Conservation (phyloP, 768 basidiomycete species). For the Lactarius sp. region DNA sequence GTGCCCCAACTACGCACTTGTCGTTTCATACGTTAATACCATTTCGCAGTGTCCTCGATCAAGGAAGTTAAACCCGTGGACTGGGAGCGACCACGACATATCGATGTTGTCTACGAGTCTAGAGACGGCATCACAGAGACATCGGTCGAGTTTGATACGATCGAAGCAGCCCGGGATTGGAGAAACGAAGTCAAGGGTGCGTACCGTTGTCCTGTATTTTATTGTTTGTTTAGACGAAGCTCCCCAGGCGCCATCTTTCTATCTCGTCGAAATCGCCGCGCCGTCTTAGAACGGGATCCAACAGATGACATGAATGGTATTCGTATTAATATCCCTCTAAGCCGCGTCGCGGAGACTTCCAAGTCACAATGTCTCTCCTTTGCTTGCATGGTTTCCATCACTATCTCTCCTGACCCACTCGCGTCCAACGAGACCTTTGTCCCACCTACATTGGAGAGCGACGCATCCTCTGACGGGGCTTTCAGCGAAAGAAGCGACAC, state of each 20-base stretch:
- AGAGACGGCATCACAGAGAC: slow-evolving; percentile 29
- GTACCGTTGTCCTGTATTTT: slow-evolving; percentile 5
- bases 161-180: slow-evolving; percentile 50
- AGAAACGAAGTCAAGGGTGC: slow-evolving; percentile 43
- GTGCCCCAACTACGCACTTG: slow-evolving; percentile 25
- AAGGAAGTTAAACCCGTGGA: slow-evolving; percentile 42
- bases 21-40: not conserved
- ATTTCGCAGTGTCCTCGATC: slow-evolving; percentile 44
- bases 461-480: slow-evolving; percentile 11
- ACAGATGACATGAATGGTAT: slow-evolving; percentile 37
- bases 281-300: slow-evolving; percentile 31
- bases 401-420: slow-evolving; percentile 4
- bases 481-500: slow-evolving; percentile 2
- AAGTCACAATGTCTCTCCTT: slow-evolving; percentile 23
- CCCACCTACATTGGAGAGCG: not conserved
- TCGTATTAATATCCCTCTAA: slow-evolving; percentile 44
- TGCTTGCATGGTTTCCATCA: slow-evolving; percentile 25
- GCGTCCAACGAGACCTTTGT: not conserved
- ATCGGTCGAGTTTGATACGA: slow-evolving; percentile 51
- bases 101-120: slow-evolving; percentile 38
- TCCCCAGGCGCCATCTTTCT: slow-evolving; percentile 42
- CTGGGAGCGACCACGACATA: slow-evolving; percentile 39
- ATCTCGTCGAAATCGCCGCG: slow-evolving; percentile 40
- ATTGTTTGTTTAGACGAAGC: not conserved
- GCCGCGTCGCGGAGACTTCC: slow-evolving; percentile 33